Conservation (phyloP, 2,329 filamentous ascomycete genomes). For the Fusarium siculi region DNA sequence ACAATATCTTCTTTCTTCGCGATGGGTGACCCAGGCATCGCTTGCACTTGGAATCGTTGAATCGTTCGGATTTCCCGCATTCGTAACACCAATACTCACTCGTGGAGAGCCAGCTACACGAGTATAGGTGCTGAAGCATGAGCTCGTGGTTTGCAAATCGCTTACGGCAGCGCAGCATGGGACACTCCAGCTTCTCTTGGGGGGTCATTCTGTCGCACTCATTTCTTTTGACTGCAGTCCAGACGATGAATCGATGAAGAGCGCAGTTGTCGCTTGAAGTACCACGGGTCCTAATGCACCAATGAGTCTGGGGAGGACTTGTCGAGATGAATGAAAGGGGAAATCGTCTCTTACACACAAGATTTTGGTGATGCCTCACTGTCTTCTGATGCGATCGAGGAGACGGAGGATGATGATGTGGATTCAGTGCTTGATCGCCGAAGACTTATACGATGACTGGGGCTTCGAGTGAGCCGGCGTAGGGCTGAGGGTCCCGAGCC, state of each 20-base stretch:
- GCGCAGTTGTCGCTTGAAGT: constrained; percentile 61
- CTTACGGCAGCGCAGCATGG: constrained; percentile 61
- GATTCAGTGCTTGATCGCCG: constrained; percentile 48
- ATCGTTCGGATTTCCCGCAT: constrained; percentile 62
- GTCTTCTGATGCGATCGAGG: constrained; percentile 41
- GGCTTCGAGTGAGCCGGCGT: constrained; percentile 47
- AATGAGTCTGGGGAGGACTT: constrained; percentile 24
- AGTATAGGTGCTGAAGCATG: constrained; percentile 64
- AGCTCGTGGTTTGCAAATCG: constrained; percentile 62
- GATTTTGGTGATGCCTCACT: constrained; percentile 38
- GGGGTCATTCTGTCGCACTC: constrained; percentile 58
- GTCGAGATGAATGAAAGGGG: constrained; percentile 1
- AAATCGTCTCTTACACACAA: constrained; percentile 49
- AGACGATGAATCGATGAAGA: constrained; percentile 65
- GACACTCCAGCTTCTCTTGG: constrained; percentile 62
- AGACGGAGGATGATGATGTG: constrained; percentile 40
- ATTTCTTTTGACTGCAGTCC: constrained; percentile 67
- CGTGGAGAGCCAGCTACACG: constrained; percentile 58
- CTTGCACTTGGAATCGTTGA: constrained; percentile 63
- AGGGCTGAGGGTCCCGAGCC: constrained; percentile 46
- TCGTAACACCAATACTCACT: constrained; percentile 68
- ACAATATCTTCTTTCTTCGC: constrained; percentile 62
- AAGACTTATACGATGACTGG: constrained; percentile 48
- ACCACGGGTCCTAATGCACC: constrained; percentile 54
- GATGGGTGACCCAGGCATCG: constrained; percentile 62